Evolutionary conservation across 768 basidiomycete species (phyloP).

Genomic region (Naganishia antarctica): DNA sequence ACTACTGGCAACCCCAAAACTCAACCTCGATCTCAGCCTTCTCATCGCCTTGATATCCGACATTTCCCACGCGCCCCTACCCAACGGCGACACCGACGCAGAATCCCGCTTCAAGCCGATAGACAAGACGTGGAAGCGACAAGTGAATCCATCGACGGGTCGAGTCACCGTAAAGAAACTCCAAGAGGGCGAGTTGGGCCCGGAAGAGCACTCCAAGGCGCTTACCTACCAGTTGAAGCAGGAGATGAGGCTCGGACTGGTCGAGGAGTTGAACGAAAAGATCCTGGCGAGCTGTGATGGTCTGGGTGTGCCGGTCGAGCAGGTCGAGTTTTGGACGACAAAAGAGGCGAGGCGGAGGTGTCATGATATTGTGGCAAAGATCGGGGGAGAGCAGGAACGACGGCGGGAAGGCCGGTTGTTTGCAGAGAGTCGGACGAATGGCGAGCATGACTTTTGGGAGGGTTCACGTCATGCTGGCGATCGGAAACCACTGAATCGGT

Average conservation of each 20-base stretch:
- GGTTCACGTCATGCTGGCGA: conserved; percentile 52
- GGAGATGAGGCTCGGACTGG: conserved; percentile 63
- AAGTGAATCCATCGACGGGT: conserved; percentile 16
- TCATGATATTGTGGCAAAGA: conserved; percentile 70
- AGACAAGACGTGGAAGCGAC: conserved; percentile 23
- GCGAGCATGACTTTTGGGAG: conserved; percentile 36
- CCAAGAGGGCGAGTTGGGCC: conserved; percentile 26
- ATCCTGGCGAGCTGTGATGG: background rate
- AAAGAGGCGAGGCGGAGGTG: conserved; percentile 68
- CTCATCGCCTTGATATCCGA: conserved; percentile 80
- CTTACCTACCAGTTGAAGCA: conserved; percentile 67
- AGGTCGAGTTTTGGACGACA: conserved; percentile 73
- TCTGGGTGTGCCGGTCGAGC: background rate
- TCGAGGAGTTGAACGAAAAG: conserved; percentile 60
- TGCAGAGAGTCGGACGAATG: conserved; percentile 13
- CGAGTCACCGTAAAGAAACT: conserved; percentile 30
- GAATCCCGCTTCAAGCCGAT: conserved; percentile 60
- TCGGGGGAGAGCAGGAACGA: conserved; percentile 68
- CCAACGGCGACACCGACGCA: conserved; percentile 58
- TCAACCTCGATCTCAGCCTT: conserved; percentile 79
- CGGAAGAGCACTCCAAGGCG: conserved; percentile 61
- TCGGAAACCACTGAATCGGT: conserved; percentile 49
- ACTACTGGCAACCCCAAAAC: conserved; percentile 55
- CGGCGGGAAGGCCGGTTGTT: conserved; percentile 64
- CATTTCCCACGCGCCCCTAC: conserved; percentile 68